Percentiles rank a stretch among this genome's conserved stretches.
These are phyloP conservation scores for Tagetes patula DNA, from an alignment of 129 eudicot genomes.

Conservation along the genomic window DNA sequence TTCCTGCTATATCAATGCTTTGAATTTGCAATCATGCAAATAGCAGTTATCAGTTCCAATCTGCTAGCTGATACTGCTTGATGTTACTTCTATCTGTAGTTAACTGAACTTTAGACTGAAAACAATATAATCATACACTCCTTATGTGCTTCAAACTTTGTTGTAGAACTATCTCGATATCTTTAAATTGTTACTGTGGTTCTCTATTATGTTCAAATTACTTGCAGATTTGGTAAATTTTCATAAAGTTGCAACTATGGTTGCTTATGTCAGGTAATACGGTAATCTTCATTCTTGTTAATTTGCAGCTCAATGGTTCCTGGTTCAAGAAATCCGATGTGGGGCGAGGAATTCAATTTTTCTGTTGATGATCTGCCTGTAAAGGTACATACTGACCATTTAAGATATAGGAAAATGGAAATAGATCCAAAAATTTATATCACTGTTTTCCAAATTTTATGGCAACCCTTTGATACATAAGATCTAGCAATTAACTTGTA, in stretches of 20 bases:
- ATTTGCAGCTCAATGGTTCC: constrained; percentile 93
- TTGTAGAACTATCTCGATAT: neutral
- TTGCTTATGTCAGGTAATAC: constrained; percentile 21
- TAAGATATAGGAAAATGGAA: constrained; percentile 20
- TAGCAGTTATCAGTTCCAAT: constrained; percentile 5
- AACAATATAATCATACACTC: neutral
- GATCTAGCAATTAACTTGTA: neutral
- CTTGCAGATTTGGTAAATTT: constrained; percentile 2
- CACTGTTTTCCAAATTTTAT: neutral
- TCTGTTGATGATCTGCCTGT: constrained; percentile 91
- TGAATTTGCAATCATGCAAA: constrained; percentile 6
- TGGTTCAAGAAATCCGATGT: constrained; percentile 99
- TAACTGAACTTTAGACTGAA: constrained; percentile 8
- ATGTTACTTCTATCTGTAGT: constrained; percentile 10
- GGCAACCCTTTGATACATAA: neutral
- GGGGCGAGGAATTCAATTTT: constrained; percentile 97
- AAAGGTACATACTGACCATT: constrained; percentile 52
- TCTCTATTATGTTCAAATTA: constrained; percentile 1
- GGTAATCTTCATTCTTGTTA: constrained; percentile 18
- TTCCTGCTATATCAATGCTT: constrained; percentile 7
- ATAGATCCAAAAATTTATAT: constrained; percentile 6
- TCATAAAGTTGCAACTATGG: neutral
- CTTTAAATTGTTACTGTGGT: neutral
- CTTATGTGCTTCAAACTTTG: too few relatives aligned
- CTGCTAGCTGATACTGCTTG: constrained; percentile 5